Evolutionary conservation across 2,329 filamentous ascomycete species (phyloP).

Genomic region (Xylaria sp.): DNA sequence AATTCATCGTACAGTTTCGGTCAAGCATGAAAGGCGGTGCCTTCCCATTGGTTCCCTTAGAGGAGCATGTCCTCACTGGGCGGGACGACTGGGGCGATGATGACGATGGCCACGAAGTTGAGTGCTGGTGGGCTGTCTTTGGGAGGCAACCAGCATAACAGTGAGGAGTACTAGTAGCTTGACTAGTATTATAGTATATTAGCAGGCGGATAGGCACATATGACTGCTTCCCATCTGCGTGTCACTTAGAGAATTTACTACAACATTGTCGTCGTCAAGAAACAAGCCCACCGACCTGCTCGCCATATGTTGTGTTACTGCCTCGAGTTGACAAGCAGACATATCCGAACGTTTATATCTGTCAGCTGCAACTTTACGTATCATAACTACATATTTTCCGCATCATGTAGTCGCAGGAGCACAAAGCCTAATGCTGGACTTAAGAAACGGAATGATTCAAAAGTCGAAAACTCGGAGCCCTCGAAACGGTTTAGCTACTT

Average conservation of each 20-base stretch:
- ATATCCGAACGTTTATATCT: background rate
- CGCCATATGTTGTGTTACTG: background rate
- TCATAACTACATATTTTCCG: background rate
- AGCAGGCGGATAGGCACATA: background rate
- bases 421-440: background rate
- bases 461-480: background rate
- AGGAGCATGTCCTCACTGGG: conserved; percentile 72
- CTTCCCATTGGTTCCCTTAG: conserved; percentile 60
- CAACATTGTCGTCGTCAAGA: background rate
- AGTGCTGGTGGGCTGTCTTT: conserved; percentile 78
- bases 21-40: conserved; percentile 67
- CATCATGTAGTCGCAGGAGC: background rate
- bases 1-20: conserved; percentile 72
- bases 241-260: background rate
- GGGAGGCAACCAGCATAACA: conserved; percentile 36
- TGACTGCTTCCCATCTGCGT: background rate
- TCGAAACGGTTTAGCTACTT: conserved; percentile 1
- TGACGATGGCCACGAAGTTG: conserved; percentile 61
- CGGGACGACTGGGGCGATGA: conserved; percentile 80
- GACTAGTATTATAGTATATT: background rate
- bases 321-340: background rate
- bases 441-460: background rate
- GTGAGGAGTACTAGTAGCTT: background rate
- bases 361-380: background rate
- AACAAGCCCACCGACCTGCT: background rate